Evolutionary conservation across 2,329 filamentous ascomycete species (phyloP).

Genomic region (Fusarium xylarioides): DNA sequence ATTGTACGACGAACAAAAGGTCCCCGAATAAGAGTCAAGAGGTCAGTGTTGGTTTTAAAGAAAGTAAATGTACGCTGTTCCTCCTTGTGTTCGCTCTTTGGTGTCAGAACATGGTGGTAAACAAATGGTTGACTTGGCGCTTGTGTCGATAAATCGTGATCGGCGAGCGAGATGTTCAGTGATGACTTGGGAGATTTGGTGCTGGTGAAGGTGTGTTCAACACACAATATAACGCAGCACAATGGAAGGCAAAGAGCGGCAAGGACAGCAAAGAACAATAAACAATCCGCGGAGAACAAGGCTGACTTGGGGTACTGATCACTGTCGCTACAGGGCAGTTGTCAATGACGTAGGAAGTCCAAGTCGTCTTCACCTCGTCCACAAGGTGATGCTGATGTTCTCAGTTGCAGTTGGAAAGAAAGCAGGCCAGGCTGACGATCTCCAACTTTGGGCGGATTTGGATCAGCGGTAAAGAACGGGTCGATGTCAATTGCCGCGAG

Average conservation of each 20-base stretch:
- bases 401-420: slow-evolving; percentile 12
- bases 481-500: slow-evolving; percentile 17
- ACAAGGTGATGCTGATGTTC: slow-evolving; percentile 29
- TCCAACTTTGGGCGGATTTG: slow-evolving; percentile 8
- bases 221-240: slow-evolving; percentile 32
- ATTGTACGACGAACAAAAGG: slow-evolving; percentile 16
- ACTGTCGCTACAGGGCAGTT: not conserved
- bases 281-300: slow-evolving; percentile 22
- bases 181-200: slow-evolving; percentile 18
- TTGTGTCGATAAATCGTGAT: slow-evolving; percentile 26
- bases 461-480: slow-evolving; percentile 27
- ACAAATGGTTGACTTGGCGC: slow-evolving; percentile 8
- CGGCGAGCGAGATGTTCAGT: slow-evolving; percentile 18
- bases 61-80: slow-evolving; percentile 31
- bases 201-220: slow-evolving; percentile 26
- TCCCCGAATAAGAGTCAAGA: slow-evolving; percentile 21
- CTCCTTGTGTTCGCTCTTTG: slow-evolving; percentile 32
- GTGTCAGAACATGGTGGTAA: slow-evolving; percentile 39
- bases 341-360: slow-evolving; percentile 10
- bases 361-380: slow-evolving; percentile 29
- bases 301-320: not conserved
- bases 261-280: slow-evolving; percentile 17
- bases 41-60: slow-evolving; percentile 19
- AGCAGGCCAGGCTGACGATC: slow-evolving; percentile 32
- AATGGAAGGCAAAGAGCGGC: slow-evolving; percentile 1